phyloP scores from a whole-genome alignment of 768 basidiomycete species.

The Rhodotorula taiwanensis region DNA sequence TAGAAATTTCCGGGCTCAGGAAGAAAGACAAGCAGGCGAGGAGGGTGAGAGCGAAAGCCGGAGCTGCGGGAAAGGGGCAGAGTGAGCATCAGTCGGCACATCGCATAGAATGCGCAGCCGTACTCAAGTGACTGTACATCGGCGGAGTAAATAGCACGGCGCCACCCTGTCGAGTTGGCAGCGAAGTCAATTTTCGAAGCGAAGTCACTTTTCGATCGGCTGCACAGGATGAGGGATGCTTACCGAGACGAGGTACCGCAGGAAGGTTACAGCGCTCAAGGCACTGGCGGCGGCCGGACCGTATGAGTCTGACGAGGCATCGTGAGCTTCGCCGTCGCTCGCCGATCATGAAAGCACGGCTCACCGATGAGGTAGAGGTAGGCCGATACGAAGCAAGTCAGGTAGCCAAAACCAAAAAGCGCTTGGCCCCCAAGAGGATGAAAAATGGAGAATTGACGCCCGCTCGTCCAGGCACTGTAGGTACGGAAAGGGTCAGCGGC shows the following conservation, averaged over 20 bases:
- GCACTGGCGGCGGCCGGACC: background rate
- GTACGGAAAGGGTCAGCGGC: background rate
- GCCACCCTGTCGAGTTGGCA: background rate
- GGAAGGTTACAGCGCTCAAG: background rate
- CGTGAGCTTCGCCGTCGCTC: background rate
- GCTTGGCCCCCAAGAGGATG: background rate
- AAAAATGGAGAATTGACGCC: background rate
- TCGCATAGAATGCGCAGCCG: background rate
- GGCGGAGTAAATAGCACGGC: slow-evolving; percentile 8
- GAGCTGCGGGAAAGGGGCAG: background rate
- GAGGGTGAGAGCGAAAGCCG: slow-evolving; percentile 11
- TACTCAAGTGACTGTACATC: background rate
- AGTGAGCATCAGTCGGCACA: background rate
- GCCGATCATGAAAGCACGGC: background rate
- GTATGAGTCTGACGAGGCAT: background rate
- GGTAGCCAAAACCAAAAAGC: slow-evolving; percentile 7
- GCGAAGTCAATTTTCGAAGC: background rate
- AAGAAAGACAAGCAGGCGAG: slow-evolving; percentile 8
- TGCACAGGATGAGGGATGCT: background rate
- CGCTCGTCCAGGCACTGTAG: slow-evolving; percentile 2
- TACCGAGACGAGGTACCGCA: background rate
- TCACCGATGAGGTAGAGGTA: slow-evolving; percentile 17
- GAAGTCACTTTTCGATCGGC: no score
- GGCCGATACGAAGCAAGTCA: slow-evolving; percentile 9
- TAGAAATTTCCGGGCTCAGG: background rate